Evolutionary conservation across 257 asterid genomes (phyloP), one percentile per base, ranked within the genome.

Genomic region (Knoxia roxburghii): DNA sequence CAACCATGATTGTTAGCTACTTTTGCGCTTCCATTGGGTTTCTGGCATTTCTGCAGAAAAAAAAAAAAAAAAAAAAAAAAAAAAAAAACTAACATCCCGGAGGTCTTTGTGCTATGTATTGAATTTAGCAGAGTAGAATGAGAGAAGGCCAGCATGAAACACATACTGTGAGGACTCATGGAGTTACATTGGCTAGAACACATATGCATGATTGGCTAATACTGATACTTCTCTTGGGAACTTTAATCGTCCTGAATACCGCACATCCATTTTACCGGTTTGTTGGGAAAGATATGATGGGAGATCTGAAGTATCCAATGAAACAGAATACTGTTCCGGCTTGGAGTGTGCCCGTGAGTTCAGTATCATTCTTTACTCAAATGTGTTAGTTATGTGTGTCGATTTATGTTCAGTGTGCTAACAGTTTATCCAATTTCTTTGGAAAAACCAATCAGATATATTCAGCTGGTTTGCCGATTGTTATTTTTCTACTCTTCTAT

Each of bases 221-320:
- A 72, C 85, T 89, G 66, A 23, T 92, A 27, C 76, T 87, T 50
- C 91, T 89, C 57, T 77, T 75, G 43, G 75, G 61, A 23, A 73
- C 84, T 64, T 49, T 74, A 57, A 32, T 45, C 23, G 53, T 73
- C 64, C 79, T 92, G 76, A 82, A 86, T 76, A 17, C 73, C 53
- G 79, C 89, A 72, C 81, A 78, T 72, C 98, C 96, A 17, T 89
- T 86, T 69, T 75, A 86, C 52, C 94, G 96, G 32, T 92, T 84
- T 77, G 94, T 89, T 39, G 95, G 97, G 70, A 85, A 81, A 80
- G 97, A 87, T 74, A 89, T 92, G 98, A 87, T 92, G 93, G 68
- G 80, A 57, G 96, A 86, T 79, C 84, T 92, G 59, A 86, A 78
- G 81, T 89, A 83, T 77, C 98, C 97, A 17, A 53, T 75, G 68